Conservation (phyloP, 306 rosid species). For the Malus asiatica region DNA sequence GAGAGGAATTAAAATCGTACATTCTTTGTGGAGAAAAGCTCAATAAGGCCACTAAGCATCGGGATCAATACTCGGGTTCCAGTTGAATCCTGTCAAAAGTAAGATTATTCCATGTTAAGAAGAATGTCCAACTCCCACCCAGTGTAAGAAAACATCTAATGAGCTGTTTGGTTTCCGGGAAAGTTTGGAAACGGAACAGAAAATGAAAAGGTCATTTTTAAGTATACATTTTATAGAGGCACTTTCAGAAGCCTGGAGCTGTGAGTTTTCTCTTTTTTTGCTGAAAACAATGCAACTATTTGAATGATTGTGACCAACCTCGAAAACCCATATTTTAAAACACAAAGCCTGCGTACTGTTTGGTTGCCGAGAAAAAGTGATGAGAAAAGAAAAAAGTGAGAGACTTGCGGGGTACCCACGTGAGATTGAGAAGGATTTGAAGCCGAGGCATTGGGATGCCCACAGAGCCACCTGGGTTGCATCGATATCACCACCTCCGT, state of each 20-base stretch:
- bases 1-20: conserved; percentile 28
- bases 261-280: neutral
- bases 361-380: neutral
- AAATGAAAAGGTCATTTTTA: too few relatives aligned
- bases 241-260: neutral
- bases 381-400: neutral
- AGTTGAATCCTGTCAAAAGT: conserved; percentile 36
- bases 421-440: conserved; percentile 23
- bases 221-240: neutral
- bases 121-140: neutral
- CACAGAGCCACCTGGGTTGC: conserved; percentile 58
- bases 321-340: neutral
- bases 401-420: conserved; percentile 5
- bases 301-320: neutral
- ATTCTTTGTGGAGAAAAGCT: conserved; percentile 53
- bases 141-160: too few relatives aligned
- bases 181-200: too few relatives aligned
- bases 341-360: neutral
- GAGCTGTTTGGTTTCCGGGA: too few relatives aligned
- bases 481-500: conserved; percentile 71
- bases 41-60: conserved; percentile 58
- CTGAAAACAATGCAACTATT: neutral
- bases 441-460: conserved; percentile 19
- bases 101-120: neutral
- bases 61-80: conserved; percentile 77